Conservation (phyloP, 164 flowering plant species). For the Vitis rotundifolia region DNA sequence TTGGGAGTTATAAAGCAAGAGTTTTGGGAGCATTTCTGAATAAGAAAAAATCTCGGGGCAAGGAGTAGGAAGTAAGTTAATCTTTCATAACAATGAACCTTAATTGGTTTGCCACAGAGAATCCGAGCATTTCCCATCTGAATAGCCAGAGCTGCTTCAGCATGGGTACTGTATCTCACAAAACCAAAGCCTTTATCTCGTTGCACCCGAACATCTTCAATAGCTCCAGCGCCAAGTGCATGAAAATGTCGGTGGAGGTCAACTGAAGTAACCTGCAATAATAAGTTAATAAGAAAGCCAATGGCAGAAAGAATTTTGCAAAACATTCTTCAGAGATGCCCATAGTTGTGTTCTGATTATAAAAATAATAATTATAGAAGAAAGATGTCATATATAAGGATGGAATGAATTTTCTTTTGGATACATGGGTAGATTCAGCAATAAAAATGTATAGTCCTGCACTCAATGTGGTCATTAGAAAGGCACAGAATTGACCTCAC, state of each 20-base stretch:
- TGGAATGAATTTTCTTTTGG: no score
- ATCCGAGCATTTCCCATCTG: conserved; percentile 74
- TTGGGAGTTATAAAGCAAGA: no score
- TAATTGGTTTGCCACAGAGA: conserved; percentile 79
- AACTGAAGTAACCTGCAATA: conserved; percentile 64
- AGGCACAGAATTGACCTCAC: no score
- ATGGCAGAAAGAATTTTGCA: no score
- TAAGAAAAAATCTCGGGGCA: no score
- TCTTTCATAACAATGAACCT: conserved; percentile 41
- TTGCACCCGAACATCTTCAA: conserved; percentile 92
- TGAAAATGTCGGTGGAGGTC: conserved; percentile 90
- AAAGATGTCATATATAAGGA: not conserved
- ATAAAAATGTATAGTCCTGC: no score
- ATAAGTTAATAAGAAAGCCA: not conserved
- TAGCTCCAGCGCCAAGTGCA: conserved; percentile 76
- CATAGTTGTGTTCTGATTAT: not conserved
- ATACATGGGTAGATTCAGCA: no score
- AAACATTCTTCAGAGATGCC: no score
- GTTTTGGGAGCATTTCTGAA: no score
- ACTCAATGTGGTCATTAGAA: no score
- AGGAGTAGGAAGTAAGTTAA: not conserved
- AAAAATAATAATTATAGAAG: not conserved
- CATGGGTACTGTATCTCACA: conserved; percentile 80
- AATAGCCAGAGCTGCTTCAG: conserved; percentile 91
- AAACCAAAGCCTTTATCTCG: conserved; percentile 97